Base-by-base conservation (phyloP, 257 asterid species). In the Dorcoceras hygrometricum region DNA sequence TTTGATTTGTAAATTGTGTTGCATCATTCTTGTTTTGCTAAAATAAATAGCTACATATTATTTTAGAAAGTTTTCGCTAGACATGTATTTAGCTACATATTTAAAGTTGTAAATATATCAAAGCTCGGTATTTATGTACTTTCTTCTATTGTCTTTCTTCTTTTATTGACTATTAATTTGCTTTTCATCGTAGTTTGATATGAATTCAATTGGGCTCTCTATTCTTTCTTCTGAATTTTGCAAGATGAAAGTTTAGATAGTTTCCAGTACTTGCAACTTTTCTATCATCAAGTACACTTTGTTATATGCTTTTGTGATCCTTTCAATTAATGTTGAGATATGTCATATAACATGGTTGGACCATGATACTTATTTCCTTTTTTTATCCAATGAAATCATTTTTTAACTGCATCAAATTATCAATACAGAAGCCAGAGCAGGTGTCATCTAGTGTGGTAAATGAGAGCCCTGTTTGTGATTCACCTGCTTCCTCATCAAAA, bases 401-500 rank as follows among this genome's bases (percentile, higher is more conserved):
- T 59, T 66, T 57, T 53, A 27, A 29, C 71, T 22, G 68, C 69
- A 23, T 73, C n/a, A n/a, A n/a, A n/a, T n/a, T n/a, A n/a, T n/a
- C 65, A 65, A 32, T 76, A 75, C 91, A 89, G 96, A 89, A 83
- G 83, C 92, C 89, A 0, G 92, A 87, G 48, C 80, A 71, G 70
- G 59, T 73, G 63, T 73, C 79, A 59, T 72, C 77, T 36, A 74
- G 64, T 78, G 85, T 75, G 77, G 88, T 81, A 78, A 28, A 69
- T 86, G 88, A 77, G 84, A 83, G 86, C 83, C 76, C 92, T 34
- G 80, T 78, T 24, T 83, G 83, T 76, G 90, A 73, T 71, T 84
- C 96, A 8, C 92, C 89, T 48, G 80, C 89, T 56, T 83, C 92
- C 75, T 85, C 88, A 57, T 80, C 87, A 75, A 81, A 78, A 76